These are phyloP conservation scores for Collybiopsis luxurians DNA, from an alignment of 768 basidiomycete genomes.

Conservation along the genomic window DNA sequence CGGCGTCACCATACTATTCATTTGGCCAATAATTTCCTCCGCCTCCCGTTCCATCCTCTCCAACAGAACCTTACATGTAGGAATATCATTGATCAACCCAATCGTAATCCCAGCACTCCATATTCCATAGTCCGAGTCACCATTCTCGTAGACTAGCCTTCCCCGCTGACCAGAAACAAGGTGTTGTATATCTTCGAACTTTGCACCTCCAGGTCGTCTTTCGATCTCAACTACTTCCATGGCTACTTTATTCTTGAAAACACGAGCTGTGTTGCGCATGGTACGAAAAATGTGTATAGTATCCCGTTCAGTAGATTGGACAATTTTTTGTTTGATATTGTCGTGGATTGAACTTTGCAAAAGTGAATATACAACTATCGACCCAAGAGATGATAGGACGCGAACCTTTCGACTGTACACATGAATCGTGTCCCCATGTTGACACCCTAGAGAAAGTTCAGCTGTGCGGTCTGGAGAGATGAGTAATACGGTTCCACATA, in stretches of 20 bases:
- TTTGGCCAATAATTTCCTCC: slow-evolving; percentile 56
- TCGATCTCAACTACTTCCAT: slow-evolving; percentile 85
- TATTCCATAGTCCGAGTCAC: slow-evolving; percentile 85
- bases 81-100: slow-evolving; percentile 81
- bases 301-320: slow-evolving; percentile 77
- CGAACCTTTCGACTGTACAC: slow-evolving; percentile 82
- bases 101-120: slow-evolving; percentile 71
- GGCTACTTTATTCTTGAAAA: slow-evolving; percentile 83
- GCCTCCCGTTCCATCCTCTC: slow-evolving; percentile 70
- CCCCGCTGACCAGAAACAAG: slow-evolving; percentile 74
- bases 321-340: slow-evolving; percentile 88
- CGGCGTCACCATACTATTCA: slow-evolving; percentile 31
- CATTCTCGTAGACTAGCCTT: slow-evolving; percentile 72
- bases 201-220: slow-evolving; percentile 74
- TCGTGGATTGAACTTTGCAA: slow-evolving; percentile 72
- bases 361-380: neutral
- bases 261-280: slow-evolving; percentile 78
- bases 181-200: slow-evolving; percentile 82
- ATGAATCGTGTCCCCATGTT: slow-evolving; percentile 95
- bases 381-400: slow-evolving; percentile 2
- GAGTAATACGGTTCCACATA: slow-evolving; percentile 33
- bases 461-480: neutral
- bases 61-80: slow-evolving; percentile 75
- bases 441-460: slow-evolving; percentile 52
- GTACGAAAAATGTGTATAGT: slow-evolving; percentile 91